A percentile compares a stretch with the other conserved stretches of the same genome.
phyloP scores from a whole-genome alignment of 2,329 filamentous ascomycete species.

The Mycosphaerella arachidis region DNA sequence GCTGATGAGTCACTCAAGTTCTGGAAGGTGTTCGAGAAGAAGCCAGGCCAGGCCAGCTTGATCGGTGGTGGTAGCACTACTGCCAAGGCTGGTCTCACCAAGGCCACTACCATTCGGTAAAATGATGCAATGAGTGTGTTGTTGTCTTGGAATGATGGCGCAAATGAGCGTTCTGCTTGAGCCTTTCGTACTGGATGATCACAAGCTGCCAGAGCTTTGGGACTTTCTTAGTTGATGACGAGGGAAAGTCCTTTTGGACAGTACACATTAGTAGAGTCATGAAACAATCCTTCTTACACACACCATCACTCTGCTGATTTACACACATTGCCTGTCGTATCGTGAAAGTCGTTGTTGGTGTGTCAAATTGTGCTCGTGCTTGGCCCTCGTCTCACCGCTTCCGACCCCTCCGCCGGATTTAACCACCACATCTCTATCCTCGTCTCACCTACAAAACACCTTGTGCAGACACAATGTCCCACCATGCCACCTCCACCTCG shows the following conservation, averaged over 20 bases:
- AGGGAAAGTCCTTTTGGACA: not conserved
- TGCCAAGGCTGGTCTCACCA: constrained; percentile 76
- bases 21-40: constrained; percentile 99
- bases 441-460: not conserved
- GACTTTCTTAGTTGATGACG: not conserved
- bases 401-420: not conserved
- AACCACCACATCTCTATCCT: not conserved
- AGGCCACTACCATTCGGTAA: constrained; percentile 72
- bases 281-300: not conserved
- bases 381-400: not conserved
- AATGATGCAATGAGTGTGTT: not conserved
- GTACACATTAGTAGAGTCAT: not conserved
- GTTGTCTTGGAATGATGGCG: not conserved
- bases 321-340: not conserved
- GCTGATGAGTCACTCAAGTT: constrained; percentile 98
- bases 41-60: constrained; percentile 66
- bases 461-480: not conserved
- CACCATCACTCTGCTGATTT: not conserved
- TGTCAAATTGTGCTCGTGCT: not conserved
- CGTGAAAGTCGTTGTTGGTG: not conserved
- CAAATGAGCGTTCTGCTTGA: not conserved
- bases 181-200: not conserved
- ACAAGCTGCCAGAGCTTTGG: not conserved
- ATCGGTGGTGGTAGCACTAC: constrained; percentile 63
- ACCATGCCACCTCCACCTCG: not conserved